phyloP scores from a whole-genome alignment of 345 rosid genomes.

The Barbarea vulgaris region DNA sequence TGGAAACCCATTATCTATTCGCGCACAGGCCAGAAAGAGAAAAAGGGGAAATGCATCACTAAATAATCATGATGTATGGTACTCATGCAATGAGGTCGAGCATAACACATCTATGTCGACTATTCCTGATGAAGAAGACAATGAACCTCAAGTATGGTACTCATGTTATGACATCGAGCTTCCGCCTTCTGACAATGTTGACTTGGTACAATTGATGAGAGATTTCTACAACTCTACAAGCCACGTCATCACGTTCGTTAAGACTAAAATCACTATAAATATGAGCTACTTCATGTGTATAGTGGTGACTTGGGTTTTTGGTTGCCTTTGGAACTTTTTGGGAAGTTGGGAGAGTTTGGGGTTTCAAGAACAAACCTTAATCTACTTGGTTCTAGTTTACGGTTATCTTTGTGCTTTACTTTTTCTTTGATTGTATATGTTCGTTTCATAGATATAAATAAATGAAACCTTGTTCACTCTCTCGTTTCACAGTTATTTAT shows the following conservation, averaged over 20 bases:
- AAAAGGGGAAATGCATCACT: not conserved
- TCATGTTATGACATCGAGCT: not conserved
- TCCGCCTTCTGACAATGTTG: not conserved
- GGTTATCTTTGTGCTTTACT: not conserved
- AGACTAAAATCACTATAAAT: not conserved
- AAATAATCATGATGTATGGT: not conserved
- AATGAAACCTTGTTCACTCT: not conserved
- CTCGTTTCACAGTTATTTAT: no score
- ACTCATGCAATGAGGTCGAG: not conserved
- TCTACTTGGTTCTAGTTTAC: not conserved
- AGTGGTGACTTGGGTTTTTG: not conserved
- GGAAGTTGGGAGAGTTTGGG: not conserved
- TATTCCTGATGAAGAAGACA: not conserved
- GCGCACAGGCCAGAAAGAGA: not conserved
- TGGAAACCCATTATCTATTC: conserved; percentile 34
- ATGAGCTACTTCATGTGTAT: not conserved
- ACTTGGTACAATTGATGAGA: not conserved
- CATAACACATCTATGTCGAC: not conserved
- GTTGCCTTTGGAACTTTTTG: not conserved
- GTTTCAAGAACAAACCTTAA: not conserved
- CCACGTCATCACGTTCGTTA: not conserved
- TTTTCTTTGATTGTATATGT: not conserved
- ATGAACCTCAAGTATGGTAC: not conserved
- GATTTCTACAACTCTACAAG: not conserved
- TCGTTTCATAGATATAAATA: not conserved